Evolutionary conservation across 305 asterid genomes (phyloP).

Genomic region (Vinca major): DNA sequence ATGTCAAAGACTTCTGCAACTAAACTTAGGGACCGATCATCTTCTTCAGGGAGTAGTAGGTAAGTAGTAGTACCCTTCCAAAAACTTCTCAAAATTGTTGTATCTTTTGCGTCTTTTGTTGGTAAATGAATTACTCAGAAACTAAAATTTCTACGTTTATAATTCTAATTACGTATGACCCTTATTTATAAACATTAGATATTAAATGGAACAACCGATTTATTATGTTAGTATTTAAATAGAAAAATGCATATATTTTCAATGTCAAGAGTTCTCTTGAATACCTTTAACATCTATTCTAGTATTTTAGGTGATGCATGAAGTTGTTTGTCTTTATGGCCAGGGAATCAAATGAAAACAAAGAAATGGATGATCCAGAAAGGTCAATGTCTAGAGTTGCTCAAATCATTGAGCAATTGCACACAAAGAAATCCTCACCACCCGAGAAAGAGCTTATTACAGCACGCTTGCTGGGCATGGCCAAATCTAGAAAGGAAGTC

Average conservation of each 20-base stretch:
- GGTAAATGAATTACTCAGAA: neutral
- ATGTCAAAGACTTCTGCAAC: conserved; percentile 55
- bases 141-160: neutral
- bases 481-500: conserved; percentile 70
- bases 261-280: neutral
- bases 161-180: neutral
- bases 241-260: neutral
- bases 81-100: conserved; percentile 1
- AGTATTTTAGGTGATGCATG: neutral
- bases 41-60: conserved; percentile 40
- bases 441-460: conserved; percentile 76
- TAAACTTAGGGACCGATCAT: conserved; percentile 31
- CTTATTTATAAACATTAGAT: no score
- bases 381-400: conserved; percentile 58
- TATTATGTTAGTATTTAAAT: neutral
- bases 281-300: neutral
- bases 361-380: conserved; percentile 63
- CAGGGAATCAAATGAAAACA: conserved; percentile 65
- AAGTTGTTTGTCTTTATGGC: conserved; percentile 14
- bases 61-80: conserved; percentile 23
- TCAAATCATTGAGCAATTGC: conserved; percentile 69
- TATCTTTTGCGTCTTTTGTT: neutral
- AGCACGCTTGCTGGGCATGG: conserved; percentile 71
- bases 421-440: conserved; percentile 51
- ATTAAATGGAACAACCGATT: neutral